Evolutionary conservation across 306 rosid species (phyloP).

Genomic region (Prunus salicina): DNA sequence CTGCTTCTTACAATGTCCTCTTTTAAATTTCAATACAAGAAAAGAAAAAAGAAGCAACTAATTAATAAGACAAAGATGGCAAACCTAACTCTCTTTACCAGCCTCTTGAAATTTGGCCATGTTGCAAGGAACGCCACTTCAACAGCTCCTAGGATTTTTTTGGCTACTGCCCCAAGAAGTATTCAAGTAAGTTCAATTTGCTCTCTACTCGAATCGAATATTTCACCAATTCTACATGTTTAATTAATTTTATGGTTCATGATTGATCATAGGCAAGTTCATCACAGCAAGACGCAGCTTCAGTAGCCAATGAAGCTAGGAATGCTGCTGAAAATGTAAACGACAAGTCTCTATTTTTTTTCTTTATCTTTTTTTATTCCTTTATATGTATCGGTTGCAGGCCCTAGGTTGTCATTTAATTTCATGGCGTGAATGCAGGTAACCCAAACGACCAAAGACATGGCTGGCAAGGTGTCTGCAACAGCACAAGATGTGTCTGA

Average conservation of each 20-base stretch:
- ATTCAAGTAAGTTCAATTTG: constrained; percentile 33
- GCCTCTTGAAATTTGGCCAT: constrained; percentile 45
- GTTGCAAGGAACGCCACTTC: constrained; percentile 36
- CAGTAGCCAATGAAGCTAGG: constrained; percentile 25
- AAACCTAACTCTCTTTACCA: constrained; percentile 31
- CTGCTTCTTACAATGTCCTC: neutral
- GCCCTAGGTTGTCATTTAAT: too few relatives aligned
- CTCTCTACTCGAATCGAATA: too few relatives aligned
- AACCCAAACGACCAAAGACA: constrained; percentile 33
- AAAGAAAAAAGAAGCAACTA: neutral
- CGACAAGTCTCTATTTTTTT: neutral
- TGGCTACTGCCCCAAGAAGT: constrained; percentile 43
- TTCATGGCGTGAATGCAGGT: constrained; percentile 27
- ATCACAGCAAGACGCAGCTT: constrained; percentile 26
- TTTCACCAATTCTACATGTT: neutral
- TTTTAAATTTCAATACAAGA: neutral
- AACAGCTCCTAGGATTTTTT: constrained; percentile 41
- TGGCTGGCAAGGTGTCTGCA: constrained; percentile 32
- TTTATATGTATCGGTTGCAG: too few relatives aligned
- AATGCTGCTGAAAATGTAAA: constrained; percentile 43
- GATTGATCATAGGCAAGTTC: constrained; percentile 25
- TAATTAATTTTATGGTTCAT: neutral
- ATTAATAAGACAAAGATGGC: constrained; percentile 37
- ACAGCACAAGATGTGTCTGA: constrained; percentile 50
- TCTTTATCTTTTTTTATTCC: too few relatives aligned